Percentiles rank a stretch among this genome's conserved stretches.
Evolutionary conservation across 441 rosid species (phyloP).

Genomic region (Gossypium gossypioides): DNA sequence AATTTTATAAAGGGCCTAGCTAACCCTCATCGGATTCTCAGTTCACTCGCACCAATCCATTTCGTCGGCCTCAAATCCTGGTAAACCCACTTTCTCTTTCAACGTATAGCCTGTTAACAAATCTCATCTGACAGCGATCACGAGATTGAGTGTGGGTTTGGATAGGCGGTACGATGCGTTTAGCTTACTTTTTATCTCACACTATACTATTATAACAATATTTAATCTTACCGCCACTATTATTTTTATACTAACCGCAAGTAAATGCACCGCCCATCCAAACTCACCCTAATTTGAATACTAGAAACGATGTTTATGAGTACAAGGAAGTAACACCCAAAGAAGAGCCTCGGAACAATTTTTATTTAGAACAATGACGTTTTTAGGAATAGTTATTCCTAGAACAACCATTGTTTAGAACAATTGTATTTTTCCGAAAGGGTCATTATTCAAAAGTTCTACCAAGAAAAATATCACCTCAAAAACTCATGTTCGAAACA

Average conservation of each 20-base stretch:
- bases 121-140: constrained; percentile 20
- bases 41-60: background rate
- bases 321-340: constrained; percentile 20
- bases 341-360: constrained; percentile 47
- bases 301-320: background rate
- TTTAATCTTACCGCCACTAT: too few relatives aligned
- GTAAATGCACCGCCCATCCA: too few relatives aligned
- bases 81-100: background rate
- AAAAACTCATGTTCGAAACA: too few relatives aligned
- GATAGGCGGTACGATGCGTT: too few relatives aligned
- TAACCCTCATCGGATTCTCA: background rate
- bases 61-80: background rate
- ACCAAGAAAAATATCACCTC: too few relatives aligned
- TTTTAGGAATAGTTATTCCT: too few relatives aligned
- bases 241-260: too few relatives aligned
- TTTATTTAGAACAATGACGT: too few relatives aligned
- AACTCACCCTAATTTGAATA: background rate
- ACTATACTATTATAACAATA: too few relatives aligned
- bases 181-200: too few relatives aligned
- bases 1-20: background rate
- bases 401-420: constrained; percentile 41
- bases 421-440: too few relatives aligned
- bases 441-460: too few relatives aligned
- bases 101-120: background rate
- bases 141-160: background rate